Evolutionary conservation across 306 rosid genomes (phyloP).

Genomic region (Astragalus membranaceus): DNA sequence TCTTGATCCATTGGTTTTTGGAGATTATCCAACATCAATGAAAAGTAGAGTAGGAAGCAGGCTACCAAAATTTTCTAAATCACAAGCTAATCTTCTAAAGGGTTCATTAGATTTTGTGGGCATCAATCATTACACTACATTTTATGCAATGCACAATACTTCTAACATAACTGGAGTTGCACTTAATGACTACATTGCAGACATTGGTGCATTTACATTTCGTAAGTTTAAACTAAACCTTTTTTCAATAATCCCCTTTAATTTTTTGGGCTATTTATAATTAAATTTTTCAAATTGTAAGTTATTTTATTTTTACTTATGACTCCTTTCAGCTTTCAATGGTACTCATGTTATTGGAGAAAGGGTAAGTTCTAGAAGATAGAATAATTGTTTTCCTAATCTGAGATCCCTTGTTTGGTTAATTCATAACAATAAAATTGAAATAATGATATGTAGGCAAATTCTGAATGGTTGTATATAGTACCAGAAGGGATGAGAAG

Average conservation of each 20-base stretch:
- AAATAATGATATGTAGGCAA: constrained; percentile 48
- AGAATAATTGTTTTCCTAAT: not conserved
- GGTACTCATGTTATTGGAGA: constrained; percentile 49
- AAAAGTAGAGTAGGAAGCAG: constrained; percentile 48
- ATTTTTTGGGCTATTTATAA: not conserved
- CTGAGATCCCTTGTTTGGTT: not conserved
- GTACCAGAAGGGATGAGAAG: constrained; percentile 74
- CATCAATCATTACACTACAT: constrained; percentile 78
- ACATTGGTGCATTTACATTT: constrained; percentile 45
- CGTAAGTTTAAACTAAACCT: constrained; percentile 39
- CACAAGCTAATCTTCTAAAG: constrained; percentile 40
- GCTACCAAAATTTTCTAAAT: constrained; percentile 51
- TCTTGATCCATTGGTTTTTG: constrained; percentile 63
- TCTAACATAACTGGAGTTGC: not conserved
- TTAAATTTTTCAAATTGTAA: not conserved
- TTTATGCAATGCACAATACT: constrained; percentile 38
- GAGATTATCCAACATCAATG: constrained; percentile 80
- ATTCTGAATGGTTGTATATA: constrained; percentile 73
- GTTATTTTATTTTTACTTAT: not conserved
- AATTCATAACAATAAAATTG: too few relatives aligned
- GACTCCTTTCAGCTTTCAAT: constrained; percentile 54
- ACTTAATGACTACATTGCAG: constrained; percentile 40
- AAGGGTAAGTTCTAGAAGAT: constrained; percentile 31
- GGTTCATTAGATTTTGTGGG: constrained; percentile 83
- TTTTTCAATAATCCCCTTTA: not conserved